These are phyloP conservation scores for Alternaria sp. DNA, from an alignment of 2,329 filamentous ascomycete genomes.

Conservation along the genomic window DNA sequence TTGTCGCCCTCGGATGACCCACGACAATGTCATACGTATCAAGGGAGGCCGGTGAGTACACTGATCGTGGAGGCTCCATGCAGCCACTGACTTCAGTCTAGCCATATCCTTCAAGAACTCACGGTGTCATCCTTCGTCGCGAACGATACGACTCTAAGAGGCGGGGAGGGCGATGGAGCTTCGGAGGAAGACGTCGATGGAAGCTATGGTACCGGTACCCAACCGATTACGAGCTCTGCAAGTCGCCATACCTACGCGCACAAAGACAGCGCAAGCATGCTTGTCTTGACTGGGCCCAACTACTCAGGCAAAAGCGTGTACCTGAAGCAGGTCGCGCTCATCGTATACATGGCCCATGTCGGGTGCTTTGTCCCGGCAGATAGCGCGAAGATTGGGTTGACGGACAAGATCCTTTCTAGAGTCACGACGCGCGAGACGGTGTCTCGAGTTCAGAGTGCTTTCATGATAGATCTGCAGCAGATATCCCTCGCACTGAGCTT, in stretches of 20 bases:
- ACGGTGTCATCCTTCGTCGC: constrained; percentile 80
- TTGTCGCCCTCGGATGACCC: constrained; percentile 71
- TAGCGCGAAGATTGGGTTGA: constrained; percentile 78
- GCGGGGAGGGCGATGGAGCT: constrained; percentile 55
- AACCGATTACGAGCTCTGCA: constrained; percentile 7
- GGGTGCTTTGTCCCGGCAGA: constrained; percentile 88
- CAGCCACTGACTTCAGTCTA: constrained; percentile 25
- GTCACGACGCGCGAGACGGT: constrained; percentile 77
- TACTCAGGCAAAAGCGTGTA: constrained; percentile 97
- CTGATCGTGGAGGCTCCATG: neutral
- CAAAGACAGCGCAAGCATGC: constrained; percentile 64
- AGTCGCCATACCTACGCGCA: constrained; percentile 5
- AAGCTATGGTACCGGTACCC: neutral
- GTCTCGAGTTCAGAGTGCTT: constrained; percentile 68
- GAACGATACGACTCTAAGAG: constrained; percentile 76
- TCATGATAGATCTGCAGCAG: constrained; percentile 87
- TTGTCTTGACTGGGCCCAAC: constrained; percentile 90
- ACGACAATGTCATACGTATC: constrained; percentile 74
- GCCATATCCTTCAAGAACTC: constrained; percentile 85
- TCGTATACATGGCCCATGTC: constrained; percentile 90
- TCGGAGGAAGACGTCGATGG: neutral
- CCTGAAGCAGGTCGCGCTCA: constrained; percentile 88
- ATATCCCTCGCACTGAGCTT: constrained; percentile 77
- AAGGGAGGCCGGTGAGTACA: constrained; percentile 69
- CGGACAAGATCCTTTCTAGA: constrained; percentile 89